Base-by-base conservation (phyloP, 495 filamentous ascomycete species). In the Penicillium coffeae region DNA sequence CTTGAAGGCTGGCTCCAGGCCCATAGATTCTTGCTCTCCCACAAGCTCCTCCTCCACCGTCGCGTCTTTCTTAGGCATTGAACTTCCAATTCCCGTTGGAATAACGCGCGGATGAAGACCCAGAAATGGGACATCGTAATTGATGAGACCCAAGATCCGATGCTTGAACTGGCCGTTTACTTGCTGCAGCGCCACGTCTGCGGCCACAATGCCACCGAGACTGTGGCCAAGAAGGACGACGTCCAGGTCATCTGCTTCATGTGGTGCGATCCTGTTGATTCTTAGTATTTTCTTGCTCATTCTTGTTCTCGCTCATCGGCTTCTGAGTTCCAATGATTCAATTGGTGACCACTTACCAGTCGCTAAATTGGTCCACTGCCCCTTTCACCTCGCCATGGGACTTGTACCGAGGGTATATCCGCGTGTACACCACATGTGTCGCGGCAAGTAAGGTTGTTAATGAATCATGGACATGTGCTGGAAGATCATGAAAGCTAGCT, bases 41-140 rank as follows among this genome's bases (percentile, higher is more conserved):
- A 51, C 53, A 5, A 60, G 33, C 3, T 53, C 35, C 54, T 46
- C 69, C 63, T 39, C 78, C 62, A 35, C 27, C 20, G 52, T 37
- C 8, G 46, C 38, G 12, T 54, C 55, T 25, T 81, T 75, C 9
- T 79, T 76, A 15, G 78, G 78, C 60, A 95, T 90, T 8, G 94
- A 71, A 56, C 88, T 90, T 2, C 79, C 72, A 16, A 95, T 78
- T 2, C 91, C 90, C 15, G 86, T 85, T 2, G 82, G 76, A 12
- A 97, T 79, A 16, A 97, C 81, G 1, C 91, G 87, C 0, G 90
- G 90, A 66, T 97, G 90, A 51, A 97, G 84, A 0, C 92, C 92
- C 2, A 96, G 72, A 38, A 93, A 85, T 0, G 92, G 92, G 0
- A 85, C 85, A 65, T 97, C 92, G 45, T 95, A 85, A 42, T 84